Evolutionary conservation across 169 alveolate species (phyloP), one percentile per base, ranked within the genome.

Genomic region (Babesia bovis): DNA sequence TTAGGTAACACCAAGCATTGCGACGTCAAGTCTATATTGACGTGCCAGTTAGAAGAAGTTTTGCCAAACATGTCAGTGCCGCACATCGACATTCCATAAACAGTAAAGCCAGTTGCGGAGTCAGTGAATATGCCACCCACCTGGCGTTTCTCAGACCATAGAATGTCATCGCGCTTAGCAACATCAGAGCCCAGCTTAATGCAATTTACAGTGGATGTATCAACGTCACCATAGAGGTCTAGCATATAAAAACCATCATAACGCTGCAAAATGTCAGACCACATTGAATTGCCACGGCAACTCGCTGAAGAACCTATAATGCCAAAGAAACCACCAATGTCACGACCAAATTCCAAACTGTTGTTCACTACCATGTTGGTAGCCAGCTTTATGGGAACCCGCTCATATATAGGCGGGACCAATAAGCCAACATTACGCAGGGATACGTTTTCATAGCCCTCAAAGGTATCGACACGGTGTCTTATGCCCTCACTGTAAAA

Each of bases 141-240:
- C 53, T 88, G 91, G 47, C 93, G 65, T 5, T 75, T 72, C 51
- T 88, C 91, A 3, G 91, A 50, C 93, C 93, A 88, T 17, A 74
- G 32, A 3, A 88, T 66, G 0, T 53, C 85, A 13, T 41, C 56
- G 19, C 35, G 36, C 23, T 49, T 7, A 32, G 49, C 68, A n/a
- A 26, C 36, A 6, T 41, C 79, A 0, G 35, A 38, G 26, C 73
- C 73, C 56, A 79, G 56, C 40, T 26, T 4, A 0, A 74, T 53
- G 19, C 30, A 26, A n/a, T 50, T 60, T 5, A 41, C 49, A 19
- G 12, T 12, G n/a, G n/a, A n/a, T 17, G 55, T 17, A 5, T 12
- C 32, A 7, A 13, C 21, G 21, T 9, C 56, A 2, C 82, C 82
- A 38, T 81, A 47, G n/a, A 81, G 26, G 40, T 81, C 88, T 32